Conservation (phyloP, 331 rosid genomes). For the Malus hybrid region DNA sequence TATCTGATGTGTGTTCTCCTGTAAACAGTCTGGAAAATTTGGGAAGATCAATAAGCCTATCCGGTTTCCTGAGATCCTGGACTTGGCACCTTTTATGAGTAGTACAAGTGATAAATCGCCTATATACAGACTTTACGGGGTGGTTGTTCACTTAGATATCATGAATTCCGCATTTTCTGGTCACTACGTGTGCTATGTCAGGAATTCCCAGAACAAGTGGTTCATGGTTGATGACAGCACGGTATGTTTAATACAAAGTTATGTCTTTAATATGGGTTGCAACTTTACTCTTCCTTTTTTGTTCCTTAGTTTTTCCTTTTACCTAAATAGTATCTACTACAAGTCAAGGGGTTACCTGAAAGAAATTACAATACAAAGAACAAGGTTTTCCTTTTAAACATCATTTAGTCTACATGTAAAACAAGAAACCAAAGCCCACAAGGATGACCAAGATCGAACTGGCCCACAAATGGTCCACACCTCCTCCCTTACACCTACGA, state of each 20-base stretch:
- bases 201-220: conserved; percentile 86
- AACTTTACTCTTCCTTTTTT: conserved; percentile 9
- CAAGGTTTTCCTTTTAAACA: background rate
- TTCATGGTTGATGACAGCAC: conserved; percentile 92
- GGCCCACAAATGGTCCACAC: background rate
- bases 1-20: background rate
- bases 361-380: background rate
- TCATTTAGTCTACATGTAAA: background rate
- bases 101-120: conserved; percentile 91
- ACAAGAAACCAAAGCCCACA: background rate
- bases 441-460: background rate
- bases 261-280: background rate
- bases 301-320: conserved; percentile 1
- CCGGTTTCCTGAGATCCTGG: conserved; percentile 70
- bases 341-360: background rate
- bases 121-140: conserved; percentile 76
- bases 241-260: conserved; percentile 38
- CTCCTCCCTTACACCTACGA: background rate
- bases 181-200: conserved; percentile 92
- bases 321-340: background rate
- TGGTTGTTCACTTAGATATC: conserved; percentile 86
- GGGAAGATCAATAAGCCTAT: conserved; percentile 96
- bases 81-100: conserved; percentile 83
- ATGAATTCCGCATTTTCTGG: conserved; percentile 97
- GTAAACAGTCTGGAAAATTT: conserved; percentile 81